Base-by-base conservation (phyloP, 2,329 filamentous ascomycete species). In the Basipetospora sp. region DNA sequence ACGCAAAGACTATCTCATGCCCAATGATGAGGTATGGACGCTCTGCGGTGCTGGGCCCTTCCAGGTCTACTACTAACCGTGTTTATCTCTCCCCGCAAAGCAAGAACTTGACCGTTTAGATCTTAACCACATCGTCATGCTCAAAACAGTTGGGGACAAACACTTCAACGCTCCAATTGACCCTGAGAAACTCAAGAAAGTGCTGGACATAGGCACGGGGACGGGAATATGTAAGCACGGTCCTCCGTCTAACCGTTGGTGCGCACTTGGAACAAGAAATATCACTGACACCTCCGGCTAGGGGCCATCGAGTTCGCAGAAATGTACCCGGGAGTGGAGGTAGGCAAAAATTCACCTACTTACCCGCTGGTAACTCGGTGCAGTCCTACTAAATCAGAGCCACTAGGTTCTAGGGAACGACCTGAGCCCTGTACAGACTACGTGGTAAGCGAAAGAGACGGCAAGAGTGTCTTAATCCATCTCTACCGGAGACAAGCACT, bases 401-500 rank as follows among this genome's bases (percentile, higher is more conserved):
- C n/a, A 5, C 13, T 34, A 53, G 43, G 43, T 56, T 4, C 37
- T 50, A 4, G 53, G 52, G 5, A 53, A 50, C 31, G 53, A 56
- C 8, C 39, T 55, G 6, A 53, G 51, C 15, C 44, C 53, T 38
- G n/a, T n/a, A n/a, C n/a, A n/a, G n/a, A n/a, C n/a, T n/a, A n/a
- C n/a, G n/a, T n/a, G n/a, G n/a, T n/a, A n/a, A n/a, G n/a, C n/a
- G n/a, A n/a, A n/a, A n/a, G n/a, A n/a, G n/a, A n/a, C n/a, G n/a
- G n/a, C n/a, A n/a, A n/a, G n/a, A n/a, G n/a, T n/a, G n/a, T n/a
- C n/a, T n/a, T n/a, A n/a, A n/a, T n/a, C n/a, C n/a, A n/a, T n/a
- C n/a, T n/a, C n/a, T n/a, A 76, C 48, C 58, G 76, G 3, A 71
- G 66, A 10, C 69, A 71, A 1, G n/a, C n/a, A n/a, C n/a, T n/a